These are phyloP conservation scores for Panicum hallii DNA, from an alignment of 202 grass and related monocot species.

Conservation along the genomic window DNA sequence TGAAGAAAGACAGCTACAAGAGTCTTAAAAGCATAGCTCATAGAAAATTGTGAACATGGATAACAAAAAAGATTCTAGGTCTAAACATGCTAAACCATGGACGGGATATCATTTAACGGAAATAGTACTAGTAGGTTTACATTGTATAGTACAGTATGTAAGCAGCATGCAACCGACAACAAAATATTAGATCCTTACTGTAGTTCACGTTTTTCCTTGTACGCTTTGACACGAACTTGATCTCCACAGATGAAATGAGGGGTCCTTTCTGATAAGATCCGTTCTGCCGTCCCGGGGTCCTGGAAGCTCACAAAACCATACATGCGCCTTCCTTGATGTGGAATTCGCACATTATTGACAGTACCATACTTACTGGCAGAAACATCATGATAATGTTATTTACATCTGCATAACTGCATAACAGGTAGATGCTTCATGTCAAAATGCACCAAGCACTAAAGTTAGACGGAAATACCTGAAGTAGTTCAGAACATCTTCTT, in stretches of 20 bases:
- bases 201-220: constrained; percentile 52
- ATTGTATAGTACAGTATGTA: background rate
- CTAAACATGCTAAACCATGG: constrained; percentile 10
- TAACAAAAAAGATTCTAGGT: constrained; percentile 25
- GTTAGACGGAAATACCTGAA: constrained; percentile 60
- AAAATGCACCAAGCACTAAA: constrained; percentile 51
- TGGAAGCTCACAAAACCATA: constrained; percentile 80
- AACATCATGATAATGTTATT: constrained; percentile 32
- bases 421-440: constrained; percentile 25
- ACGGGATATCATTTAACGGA: constrained; percentile 6
- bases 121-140: background rate
- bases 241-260: constrained; percentile 67
- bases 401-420: background rate
- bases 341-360: constrained; percentile 66
- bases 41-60: constrained; percentile 15
- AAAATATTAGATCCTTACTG: constrained; percentile 31
- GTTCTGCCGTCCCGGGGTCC: constrained; percentile 50
- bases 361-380: constrained; percentile 57
- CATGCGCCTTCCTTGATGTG: constrained; percentile 42
- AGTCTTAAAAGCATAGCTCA: constrained; percentile 4
- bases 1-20: background rate
- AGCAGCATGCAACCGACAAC: constrained; percentile 16
- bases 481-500: constrained; percentile 52
- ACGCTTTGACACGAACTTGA: constrained; percentile 53
- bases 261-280: constrained; percentile 50